phyloP scores from a whole-genome alignment of 176 grass and related monocot species.

The Puya raimondii region DNA sequence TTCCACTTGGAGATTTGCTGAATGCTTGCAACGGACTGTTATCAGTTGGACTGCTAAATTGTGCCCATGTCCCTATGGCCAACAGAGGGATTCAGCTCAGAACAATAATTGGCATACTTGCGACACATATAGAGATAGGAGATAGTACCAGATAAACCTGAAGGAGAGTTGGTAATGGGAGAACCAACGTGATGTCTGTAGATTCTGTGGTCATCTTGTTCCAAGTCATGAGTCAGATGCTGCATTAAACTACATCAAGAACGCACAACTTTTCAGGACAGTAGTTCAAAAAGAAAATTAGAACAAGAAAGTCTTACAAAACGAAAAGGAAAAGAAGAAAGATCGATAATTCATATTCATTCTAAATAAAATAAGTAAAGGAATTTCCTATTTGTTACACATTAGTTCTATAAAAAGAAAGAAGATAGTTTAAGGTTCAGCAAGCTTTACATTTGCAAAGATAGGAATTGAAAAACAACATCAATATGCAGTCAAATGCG shows the following conservation, averaged over 20 bases:
- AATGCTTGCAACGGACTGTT: slow-evolving; percentile 53
- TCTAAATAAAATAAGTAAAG: neutral
- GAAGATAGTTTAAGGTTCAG: no score
- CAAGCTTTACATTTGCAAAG: no score
- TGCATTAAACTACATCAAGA: slow-evolving; percentile 77
- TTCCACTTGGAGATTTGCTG: slow-evolving; percentile 67
- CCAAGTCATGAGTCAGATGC: slow-evolving; percentile 67
- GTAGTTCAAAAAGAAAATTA: neutral
- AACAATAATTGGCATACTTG: slow-evolving; percentile 2
- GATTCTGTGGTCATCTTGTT: slow-evolving; percentile 67
- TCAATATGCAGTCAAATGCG: no score
- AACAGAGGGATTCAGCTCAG: slow-evolving; percentile 11
- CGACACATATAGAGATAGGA: neutral
- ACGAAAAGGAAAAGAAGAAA: neutral
- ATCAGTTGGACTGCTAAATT: slow-evolving; percentile 74
- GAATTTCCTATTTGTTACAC: no score
- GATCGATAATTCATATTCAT: neutral
- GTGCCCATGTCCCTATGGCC: slow-evolving; percentile 62
- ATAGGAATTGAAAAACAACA: no score
- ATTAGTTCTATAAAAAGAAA: no score
- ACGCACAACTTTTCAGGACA: slow-evolving; percentile 5
- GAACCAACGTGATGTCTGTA: slow-evolving; percentile 65
- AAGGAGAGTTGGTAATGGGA: slow-evolving; percentile 79
- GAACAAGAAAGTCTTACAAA: slow-evolving; percentile 3
- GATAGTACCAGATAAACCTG: slow-evolving; percentile 39